phyloP scores from a whole-genome alignment of 148 eudicot species.

The Pouteria glomerata region DNA sequence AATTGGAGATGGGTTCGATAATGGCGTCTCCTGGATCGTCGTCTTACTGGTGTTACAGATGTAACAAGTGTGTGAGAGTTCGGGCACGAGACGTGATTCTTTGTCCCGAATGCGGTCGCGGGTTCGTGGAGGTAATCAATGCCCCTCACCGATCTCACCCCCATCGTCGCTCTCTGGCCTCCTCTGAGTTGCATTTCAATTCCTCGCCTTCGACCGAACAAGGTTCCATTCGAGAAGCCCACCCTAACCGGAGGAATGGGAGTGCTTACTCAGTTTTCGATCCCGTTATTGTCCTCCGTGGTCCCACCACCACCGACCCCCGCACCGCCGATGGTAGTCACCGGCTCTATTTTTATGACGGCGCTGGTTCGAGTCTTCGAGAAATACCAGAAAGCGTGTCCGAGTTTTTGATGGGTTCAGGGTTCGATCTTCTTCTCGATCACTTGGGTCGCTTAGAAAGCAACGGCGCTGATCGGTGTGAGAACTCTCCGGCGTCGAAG shows the following conservation, averaged over 20 bases:
- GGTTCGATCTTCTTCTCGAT: constrained; percentile 41
- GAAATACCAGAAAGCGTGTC: constrained; percentile 31
- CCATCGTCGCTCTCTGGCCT: no score
- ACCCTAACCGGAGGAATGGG: constrained; percentile 11
- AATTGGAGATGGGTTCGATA: background rate
- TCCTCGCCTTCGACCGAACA: no score
- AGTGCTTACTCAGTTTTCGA: constrained; percentile 19
- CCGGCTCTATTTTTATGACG: constrained; percentile 37
- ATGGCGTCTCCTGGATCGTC: constrained; percentile 18
- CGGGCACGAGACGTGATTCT: constrained; percentile 22
- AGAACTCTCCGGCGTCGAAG: constrained; percentile 83
- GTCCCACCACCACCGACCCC: no score
- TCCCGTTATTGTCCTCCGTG: constrained; percentile 40
- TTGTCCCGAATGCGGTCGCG: constrained; percentile 40
- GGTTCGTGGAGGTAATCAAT: constrained; percentile 35
- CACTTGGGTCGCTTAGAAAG: constrained; percentile 55
- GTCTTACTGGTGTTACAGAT: constrained; percentile 48
- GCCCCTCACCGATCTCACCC: constrained; percentile 8
- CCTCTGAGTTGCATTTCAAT: no score
- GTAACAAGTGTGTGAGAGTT: constrained; percentile 30
- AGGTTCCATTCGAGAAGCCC: background rate
- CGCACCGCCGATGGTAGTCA: no score
- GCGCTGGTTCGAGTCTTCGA: constrained; percentile 28
- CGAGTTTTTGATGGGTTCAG: constrained; percentile 35
- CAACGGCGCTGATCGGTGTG: constrained; percentile 50